Evolutionary conservation across 257 asterid species (phyloP).

Genomic region (Sherardia arvensis): DNA sequence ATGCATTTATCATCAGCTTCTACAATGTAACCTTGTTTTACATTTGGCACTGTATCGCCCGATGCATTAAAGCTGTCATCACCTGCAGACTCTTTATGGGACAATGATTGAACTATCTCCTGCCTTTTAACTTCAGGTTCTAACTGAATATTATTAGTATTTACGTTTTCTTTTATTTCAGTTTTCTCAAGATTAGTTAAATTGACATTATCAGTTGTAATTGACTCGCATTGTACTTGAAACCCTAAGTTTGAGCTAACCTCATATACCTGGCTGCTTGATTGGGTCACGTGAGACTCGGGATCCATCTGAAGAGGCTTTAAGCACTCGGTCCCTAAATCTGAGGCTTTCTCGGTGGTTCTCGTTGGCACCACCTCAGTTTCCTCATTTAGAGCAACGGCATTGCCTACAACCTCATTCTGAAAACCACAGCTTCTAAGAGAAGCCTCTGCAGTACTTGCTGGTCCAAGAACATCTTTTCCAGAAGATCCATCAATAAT

Average conservation of each 20-base stretch:
- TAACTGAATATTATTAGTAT: slow-evolving; percentile 32
- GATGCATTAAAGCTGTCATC: slow-evolving; percentile 20
- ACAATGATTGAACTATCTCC: slow-evolving; percentile 24
- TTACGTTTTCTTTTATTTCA: slow-evolving; percentile 29
- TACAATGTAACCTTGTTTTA: slow-evolving; percentile 21
- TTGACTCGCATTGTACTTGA: slow-evolving; percentile 33
- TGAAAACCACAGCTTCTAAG: neutral
- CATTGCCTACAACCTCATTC: too few species aligned
- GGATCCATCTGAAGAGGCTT: slow-evolving; percentile 24
- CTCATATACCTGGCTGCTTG: slow-evolving; percentile 34
- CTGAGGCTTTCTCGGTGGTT: slow-evolving; percentile 6
- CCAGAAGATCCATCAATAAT: neutral
- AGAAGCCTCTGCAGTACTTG: slow-evolving; percentile 7
- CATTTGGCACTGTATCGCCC: slow-evolving; percentile 21
- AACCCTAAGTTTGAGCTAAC: slow-evolving; percentile 32
- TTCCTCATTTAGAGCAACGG: slow-evolving; percentile 6
- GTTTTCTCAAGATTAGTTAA: slow-evolving; percentile 20
- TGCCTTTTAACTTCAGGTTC: slow-evolving; percentile 30
- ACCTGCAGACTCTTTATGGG: slow-evolving; percentile 18
- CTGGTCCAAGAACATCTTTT: slow-evolving; percentile 5
- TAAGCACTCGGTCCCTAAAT: slow-evolving; percentile 13
- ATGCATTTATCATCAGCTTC: slow-evolving; percentile 22
- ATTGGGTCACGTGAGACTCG: slow-evolving; percentile 15
- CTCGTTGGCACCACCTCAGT: slow-evolving; percentile 7
- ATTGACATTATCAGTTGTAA: slow-evolving; percentile 22